Evolutionary conservation across 2,329 filamentous ascomycete genomes (phyloP), one percentile per base, ranked within the genome.

Genomic region (Penicillium sp.): DNA sequence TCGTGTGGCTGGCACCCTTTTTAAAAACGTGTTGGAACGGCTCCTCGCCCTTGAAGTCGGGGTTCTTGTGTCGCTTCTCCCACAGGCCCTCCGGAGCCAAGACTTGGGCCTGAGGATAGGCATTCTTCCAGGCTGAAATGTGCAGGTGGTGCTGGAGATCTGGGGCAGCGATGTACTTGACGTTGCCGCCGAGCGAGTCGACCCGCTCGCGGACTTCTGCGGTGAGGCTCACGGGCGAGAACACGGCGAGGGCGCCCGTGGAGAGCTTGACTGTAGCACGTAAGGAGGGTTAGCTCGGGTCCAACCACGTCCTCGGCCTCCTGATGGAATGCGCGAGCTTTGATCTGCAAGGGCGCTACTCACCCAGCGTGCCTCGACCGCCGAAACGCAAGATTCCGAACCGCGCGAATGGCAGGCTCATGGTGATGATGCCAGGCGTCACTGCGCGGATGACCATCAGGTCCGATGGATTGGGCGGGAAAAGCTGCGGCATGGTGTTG

Each of bases 111-210:
- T 81, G 71, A 0, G 92, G 92, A 69, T 84, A 97, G 24, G 84
- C 88, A 44, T 81, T 76, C 64, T 88, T 84, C 92, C 94, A 99
- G 44, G 89, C 80, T 0, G 88, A 87, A 48, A 99, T 70, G 77
- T 94, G 95, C 69, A 99, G 90, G 80, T 99, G 94, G 73, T 99
- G 94, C 76, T 99, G 91, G 46, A 89, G 80, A 70, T 99, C 94
- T 1, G 88, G 84, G 0, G 94, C 92, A 24, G 92, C 79, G 60
- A 99, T 86, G 79, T 97, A 97, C 60, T 81, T 82, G 46, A 96
- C 83, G 38, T 84, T 80, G 44, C 86, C 85, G 55, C 85, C 85
- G 50, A 90, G 76, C 30, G 76, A 70, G n/a, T 84, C 78, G 18
- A 83, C 72, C 48, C 79, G 75, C 46, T 89, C 76, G 55, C 80